phyloP scores from a whole-genome alignment of 1,139 yeast species.

The Taphrina communis region DNA sequence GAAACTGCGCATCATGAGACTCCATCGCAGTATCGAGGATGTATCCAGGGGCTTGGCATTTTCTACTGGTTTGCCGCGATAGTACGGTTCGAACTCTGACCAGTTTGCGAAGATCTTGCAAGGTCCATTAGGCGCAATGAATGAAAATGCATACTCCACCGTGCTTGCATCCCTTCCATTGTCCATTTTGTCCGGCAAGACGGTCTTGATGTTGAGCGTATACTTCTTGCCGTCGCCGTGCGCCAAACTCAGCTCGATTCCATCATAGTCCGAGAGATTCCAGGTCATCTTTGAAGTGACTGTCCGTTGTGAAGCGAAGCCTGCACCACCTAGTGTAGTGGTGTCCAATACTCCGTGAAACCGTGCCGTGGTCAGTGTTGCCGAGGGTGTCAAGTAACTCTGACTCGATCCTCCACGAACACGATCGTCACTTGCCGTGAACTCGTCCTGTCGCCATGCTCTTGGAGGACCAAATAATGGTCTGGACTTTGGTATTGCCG shows the following conservation, averaged over 20 bases:
- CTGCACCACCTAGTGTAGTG: constrained; percentile 42
- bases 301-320: constrained; percentile 42
- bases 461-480: constrained; percentile 39
- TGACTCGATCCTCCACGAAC: constrained; percentile 41
- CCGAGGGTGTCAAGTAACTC: constrained; percentile 19
- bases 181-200: constrained; percentile 16
- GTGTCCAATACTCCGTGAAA: constrained; percentile 42
- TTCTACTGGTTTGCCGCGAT: constrained; percentile 37
- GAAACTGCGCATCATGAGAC: constrained; percentile 41
- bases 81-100: constrained; percentile 36
- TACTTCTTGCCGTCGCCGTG: constrained; percentile 35
- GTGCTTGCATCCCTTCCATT: constrained; percentile 30
- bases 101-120: constrained; percentile 23
- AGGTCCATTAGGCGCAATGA: constrained; percentile 21
- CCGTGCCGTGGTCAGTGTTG: constrained; percentile 22
- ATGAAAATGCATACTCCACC: constrained; percentile 27
- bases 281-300: constrained; percentile 21
- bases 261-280: constrained; percentile 36
- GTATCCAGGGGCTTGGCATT: constrained; percentile 36
- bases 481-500: background rate
- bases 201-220: constrained; percentile 36
- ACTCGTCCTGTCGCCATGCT: constrained; percentile 40
- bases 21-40: constrained; percentile 31
- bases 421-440: constrained; percentile 38
- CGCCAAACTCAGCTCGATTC: constrained; percentile 35